phyloP scores from a whole-genome alignment of 1,284 basidiomycete genomes.

The Sporisorium iseilematis-ciliati region DNA sequence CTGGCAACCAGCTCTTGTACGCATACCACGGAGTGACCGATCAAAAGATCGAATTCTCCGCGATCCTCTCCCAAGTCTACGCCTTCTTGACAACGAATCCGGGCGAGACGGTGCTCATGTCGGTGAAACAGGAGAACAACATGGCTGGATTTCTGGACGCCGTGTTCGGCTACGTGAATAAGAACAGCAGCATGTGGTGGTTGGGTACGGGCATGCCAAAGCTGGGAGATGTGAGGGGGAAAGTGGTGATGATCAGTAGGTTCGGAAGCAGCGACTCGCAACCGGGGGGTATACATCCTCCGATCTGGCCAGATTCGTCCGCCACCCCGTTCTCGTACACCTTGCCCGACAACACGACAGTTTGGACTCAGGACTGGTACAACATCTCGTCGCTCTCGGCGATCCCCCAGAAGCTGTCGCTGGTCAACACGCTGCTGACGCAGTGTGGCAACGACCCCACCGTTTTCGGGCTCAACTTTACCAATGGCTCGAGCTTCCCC shows the following conservation, averaged over 20 bases:
- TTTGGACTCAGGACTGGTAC: slow-evolving; percentile 60
- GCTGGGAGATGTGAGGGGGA: slow-evolving; percentile 45
- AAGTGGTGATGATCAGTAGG: slow-evolving; percentile 50
- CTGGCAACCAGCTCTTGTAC: slow-evolving; percentile 27
- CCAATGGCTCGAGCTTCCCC: slow-evolving; percentile 42
- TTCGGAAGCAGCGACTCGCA: slow-evolving; percentile 40
- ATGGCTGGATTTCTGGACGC: slow-evolving; percentile 33
- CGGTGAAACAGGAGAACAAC: slow-evolving; percentile 54
- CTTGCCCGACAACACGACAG: slow-evolving; percentile 21
- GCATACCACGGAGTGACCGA: slow-evolving; percentile 60
- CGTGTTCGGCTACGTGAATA: slow-evolving; percentile 38
- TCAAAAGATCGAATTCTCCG: slow-evolving; percentile 49
- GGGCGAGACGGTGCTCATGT: slow-evolving; percentile 52
- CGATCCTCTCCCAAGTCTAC: slow-evolving; percentile 45
- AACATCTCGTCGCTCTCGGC: slow-evolving; percentile 39
- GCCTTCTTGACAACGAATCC: slow-evolving; percentile 28
- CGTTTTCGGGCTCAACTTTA: slow-evolving; percentile 43
- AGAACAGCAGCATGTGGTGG: slow-evolving; percentile 29
- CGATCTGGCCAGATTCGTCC: slow-evolving; percentile 56
- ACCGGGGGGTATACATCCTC: slow-evolving; percentile 57
- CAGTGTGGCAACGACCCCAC: slow-evolving; percentile 15
- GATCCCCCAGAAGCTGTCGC: slow-evolving; percentile 39
- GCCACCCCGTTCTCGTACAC: slow-evolving; percentile 29
- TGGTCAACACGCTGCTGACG: slow-evolving; percentile 29
- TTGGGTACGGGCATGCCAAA: slow-evolving; percentile 39